Base-by-base conservation (phyloP, 352 stramenopile genomes). In the Hyaloperonospora arabidopsidis region DNA sequence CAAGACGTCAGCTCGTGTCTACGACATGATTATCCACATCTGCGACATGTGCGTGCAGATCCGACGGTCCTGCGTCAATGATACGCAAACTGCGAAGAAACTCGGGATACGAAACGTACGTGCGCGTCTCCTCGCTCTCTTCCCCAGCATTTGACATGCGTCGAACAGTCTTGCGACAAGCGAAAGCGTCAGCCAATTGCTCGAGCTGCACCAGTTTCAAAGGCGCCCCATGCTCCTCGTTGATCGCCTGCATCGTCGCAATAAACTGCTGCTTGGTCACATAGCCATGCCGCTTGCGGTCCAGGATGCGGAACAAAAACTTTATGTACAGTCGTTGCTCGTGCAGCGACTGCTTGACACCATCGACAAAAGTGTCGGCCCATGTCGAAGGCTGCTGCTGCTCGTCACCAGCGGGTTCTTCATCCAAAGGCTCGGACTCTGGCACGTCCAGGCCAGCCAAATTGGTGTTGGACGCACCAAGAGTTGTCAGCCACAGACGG, bases 261-360 rank as follows among this genome's bases (percentile, higher is more conserved):
- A 91, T 61, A 43, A 91, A 91, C 60, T 91, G 84, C 43, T 67
- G 32, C 39, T 80, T 82, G 10, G 72, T 74, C 34, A 91, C 59
- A 41, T 78, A 84, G 14, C 80, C 80, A 8, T 71, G 65, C 22
- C 79, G 66, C 52, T 81, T 84, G 43, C 76, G 79, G 43, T 91
- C 80, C 13, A 91, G 57, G 54, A 83, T 83, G 10, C 80, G 78
- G 60, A 91, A 91, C 11, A 91, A 52, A 23, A 88, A 76, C 57
- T 91, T 91, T 28, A 91, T 73, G 53, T 91, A 87, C 49, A 91
- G 49, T 1, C 78, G 77, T 57, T 91, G 80, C 52, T 91, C 80
- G 41, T 87, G 79, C 28, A 91, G 61, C 13, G 76, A 76, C 36
- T 84, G 78, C 65, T 87, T 90, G 32, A 81, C 74, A 18, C 66